These are phyloP conservation scores for Penicillium fuscoglaucum DNA, from an alignment of 2,329 filamentous ascomycete genomes.

Conservation along the genomic window DNA sequence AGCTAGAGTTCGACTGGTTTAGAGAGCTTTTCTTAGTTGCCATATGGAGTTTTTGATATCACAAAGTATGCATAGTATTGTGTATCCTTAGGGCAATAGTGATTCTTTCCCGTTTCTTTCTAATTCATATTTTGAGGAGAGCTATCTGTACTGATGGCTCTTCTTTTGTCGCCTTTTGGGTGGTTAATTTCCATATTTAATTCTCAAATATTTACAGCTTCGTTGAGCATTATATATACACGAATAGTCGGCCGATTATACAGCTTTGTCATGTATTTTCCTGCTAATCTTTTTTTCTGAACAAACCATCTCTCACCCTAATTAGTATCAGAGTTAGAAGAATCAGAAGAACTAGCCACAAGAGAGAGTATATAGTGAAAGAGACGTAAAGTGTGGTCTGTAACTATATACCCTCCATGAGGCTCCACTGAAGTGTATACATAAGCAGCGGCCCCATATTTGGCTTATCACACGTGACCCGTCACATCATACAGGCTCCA, in stretches of 20 bases:
- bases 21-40: not conserved
- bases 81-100: not conserved
- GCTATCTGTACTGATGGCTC: not conserved
- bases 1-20: not conserved
- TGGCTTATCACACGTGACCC: constrained; percentile 13
- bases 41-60: not conserved
- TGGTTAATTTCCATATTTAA: no score
- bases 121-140: not conserved
- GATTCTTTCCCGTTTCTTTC: not conserved
- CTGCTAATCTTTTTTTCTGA: no score
- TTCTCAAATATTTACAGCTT: not conserved
- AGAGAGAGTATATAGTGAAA: no score
- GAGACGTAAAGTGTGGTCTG: no score
- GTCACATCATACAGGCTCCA: constrained; percentile 4
- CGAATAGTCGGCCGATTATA: not conserved
- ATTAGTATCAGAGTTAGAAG: not conserved
- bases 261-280: not conserved
- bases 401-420: no score
- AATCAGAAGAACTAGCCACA: not conserved
- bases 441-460: not conserved
- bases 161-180: not conserved
- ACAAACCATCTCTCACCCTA: no score
- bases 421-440: not conserved
- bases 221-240: not conserved
- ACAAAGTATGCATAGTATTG: not conserved